Evolutionary conservation across 306 rosid species (phyloP), one percentile per base, ranked within the genome.

Genomic region (Adenanthera pavonina): DNA sequence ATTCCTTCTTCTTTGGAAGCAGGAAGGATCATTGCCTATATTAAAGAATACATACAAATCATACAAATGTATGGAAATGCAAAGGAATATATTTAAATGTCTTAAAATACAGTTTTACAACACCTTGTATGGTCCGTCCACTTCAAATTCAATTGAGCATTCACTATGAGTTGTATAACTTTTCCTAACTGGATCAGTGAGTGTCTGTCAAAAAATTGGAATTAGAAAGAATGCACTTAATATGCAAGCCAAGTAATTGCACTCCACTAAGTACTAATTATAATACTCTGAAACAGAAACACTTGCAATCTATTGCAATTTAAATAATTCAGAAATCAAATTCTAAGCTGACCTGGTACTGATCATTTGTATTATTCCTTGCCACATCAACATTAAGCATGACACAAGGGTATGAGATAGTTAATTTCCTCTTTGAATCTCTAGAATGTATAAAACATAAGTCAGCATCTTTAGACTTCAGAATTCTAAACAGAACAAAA

Each of bases 41-140:
- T 36, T 70, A 84, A 81, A 78, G 75, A 43, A 65, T 49, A 48
- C 43, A 19, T 51, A 56, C 19, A 67, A 77, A 64, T 62, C 25
- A 77, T 43, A 25, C 72, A 56, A 81, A 78, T 69, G 78, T 75
- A 72, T 60, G 70, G 77, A 81, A 86, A 78, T 41, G 38, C 76
- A 25, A 69, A 76, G 40, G 3, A 78, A 41, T 33, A 48, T 35
- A 52, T 64, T 40, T n/a, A 77, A 84, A 83, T 48, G 19, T 49
- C 68, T 65, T 41, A 17, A 73, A 53, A 57, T 40, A 34, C 67
- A 57, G 34, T 44, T 20, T 65, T 46, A 69, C 30, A 80, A 85
- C 84, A 95, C 99, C 98, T 95, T 95, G 91, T 95, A 95, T 25
- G 99, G 99, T 69, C 99, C 99, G 86, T 95, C 99, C 86, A 95